phyloP scores from a whole-genome alignment of 495 filamentous ascomycete genomes.

The Neurospora sp. region DNA sequence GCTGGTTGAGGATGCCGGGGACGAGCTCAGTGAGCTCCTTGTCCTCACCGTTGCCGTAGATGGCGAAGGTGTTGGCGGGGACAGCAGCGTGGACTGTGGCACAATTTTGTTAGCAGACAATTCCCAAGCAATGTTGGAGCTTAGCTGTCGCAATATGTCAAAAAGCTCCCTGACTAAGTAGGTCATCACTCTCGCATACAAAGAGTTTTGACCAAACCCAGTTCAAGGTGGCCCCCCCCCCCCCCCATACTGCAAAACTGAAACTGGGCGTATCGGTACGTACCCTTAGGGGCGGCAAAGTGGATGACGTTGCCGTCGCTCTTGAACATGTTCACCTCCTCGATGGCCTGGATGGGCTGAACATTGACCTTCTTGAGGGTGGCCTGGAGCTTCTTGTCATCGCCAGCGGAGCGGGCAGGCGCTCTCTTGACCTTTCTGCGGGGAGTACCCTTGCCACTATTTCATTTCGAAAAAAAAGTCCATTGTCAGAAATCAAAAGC shows the following conservation, averaged over 20 bases:
- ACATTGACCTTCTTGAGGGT: conserved; percentile 92
- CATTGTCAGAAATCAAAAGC: conserved; percentile 12
- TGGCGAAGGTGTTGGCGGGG: conserved; percentile 93
- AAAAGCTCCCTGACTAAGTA: neutral
- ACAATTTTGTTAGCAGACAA: neutral
- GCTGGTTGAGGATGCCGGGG: conserved; percentile 98
- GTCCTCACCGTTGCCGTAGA: conserved; percentile 97
- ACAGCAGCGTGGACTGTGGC: conserved; percentile 84
- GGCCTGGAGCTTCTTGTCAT: conserved; percentile 98
- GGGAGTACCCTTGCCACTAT: conserved; percentile 94
- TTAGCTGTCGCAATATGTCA: neutral
- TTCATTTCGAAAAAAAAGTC: conserved; percentile 2
- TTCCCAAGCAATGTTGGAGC: neutral
- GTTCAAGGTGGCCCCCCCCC: neutral
- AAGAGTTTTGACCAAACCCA: neutral
- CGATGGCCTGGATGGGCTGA: conserved; percentile 95
- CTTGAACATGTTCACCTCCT: conserved; percentile 99
- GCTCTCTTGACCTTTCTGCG: conserved; percentile 97
- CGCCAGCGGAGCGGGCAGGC: conserved; percentile 76
- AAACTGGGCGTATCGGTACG: conserved; percentile 14
- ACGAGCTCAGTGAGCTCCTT: conserved; percentile 99
- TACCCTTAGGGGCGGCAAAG: conserved; percentile 94
- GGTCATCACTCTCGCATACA: neutral
- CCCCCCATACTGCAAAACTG: neutral
- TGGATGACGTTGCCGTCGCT: conserved; percentile 99